Evolutionary conservation across 176 grass and related monocot genomes (phyloP).

Genomic region (Aegilops tauschii): DNA sequence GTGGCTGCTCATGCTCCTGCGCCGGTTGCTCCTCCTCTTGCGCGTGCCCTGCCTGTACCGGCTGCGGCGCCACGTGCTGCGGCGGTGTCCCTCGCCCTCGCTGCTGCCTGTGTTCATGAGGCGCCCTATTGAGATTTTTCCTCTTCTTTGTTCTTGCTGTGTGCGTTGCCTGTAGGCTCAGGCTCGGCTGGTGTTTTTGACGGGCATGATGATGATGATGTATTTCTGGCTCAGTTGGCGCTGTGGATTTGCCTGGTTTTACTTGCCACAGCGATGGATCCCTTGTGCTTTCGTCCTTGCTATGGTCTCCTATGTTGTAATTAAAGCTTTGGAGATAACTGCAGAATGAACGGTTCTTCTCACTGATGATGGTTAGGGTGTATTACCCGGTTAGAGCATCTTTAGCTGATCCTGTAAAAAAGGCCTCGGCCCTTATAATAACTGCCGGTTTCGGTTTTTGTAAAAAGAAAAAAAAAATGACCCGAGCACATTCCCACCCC

Average conservation of each 20-base stretch:
- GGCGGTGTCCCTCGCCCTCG: neutral
- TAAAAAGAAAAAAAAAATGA: too few relatives aligned
- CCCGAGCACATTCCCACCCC: too few relatives aligned
- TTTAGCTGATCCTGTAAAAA: too few relatives aligned
- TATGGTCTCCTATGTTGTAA: too few relatives aligned
- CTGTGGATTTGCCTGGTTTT: neutral
- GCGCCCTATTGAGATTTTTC: neutral
- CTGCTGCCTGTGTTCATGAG: constrained; percentile 35
- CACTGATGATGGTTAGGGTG: too few relatives aligned
- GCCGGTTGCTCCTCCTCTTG: constrained; percentile 33
- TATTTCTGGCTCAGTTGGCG: neutral
- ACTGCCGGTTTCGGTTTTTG: too few relatives aligned
- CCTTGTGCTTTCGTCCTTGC: too few relatives aligned
- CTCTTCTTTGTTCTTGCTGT: neutral
- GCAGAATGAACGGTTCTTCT: too few relatives aligned
- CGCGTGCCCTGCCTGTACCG: neutral
- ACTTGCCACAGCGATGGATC: too few relatives aligned
- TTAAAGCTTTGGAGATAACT: too few relatives aligned
- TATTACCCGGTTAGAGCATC: too few relatives aligned
- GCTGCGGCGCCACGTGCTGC: constrained; percentile 20
- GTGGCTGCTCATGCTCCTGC: constrained; percentile 36
- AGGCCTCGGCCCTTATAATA: too few relatives aligned
- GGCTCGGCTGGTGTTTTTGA: neutral
- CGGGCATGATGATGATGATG: neutral
- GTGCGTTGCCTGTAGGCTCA: neutral